Conservation (phyloP, 257 asterid genomes). For the Henckelia pumila region DNA sequence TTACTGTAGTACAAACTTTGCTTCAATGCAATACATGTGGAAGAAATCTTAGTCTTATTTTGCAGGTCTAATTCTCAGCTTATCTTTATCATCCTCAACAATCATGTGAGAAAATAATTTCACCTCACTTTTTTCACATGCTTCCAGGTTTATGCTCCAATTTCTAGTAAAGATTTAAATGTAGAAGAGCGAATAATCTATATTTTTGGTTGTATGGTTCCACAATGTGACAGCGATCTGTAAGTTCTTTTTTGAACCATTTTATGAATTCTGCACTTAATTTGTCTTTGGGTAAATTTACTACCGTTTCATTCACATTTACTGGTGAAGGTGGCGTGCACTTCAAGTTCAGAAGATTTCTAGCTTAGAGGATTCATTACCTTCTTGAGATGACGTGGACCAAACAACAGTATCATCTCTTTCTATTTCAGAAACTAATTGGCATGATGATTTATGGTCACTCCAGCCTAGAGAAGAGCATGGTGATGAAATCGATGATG, state of each 20-base stretch:
- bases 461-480: conserved; percentile 41
- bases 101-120: conserved; percentile 13
- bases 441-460: conserved; percentile 51
- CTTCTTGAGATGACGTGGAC: conserved; percentile 26
- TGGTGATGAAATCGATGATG: conserved; percentile 39
- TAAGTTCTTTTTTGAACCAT: conserved; percentile 40
- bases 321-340: conserved; percentile 64
- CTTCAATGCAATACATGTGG: conserved; percentile 57
- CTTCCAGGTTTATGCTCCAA: conserved; percentile 82
- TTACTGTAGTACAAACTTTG: conserved; percentile 35
- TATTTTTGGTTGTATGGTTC: conserved; percentile 61
- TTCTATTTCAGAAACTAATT: conserved; percentile 39
- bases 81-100: neutral
- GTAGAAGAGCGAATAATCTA: conserved; percentile 67
- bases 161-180: conserved; percentile 35
- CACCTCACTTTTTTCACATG: neutral
- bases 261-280: conserved; percentile 6
- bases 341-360: conserved; percentile 72
- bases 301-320: conserved; percentile 23
- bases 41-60: conserved; percentile 59
- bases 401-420: conserved; percentile 31
- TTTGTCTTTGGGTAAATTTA: neutral
- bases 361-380: conserved; percentile 26
- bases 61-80: conserved; percentile 53
- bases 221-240: conserved; percentile 58